phyloP scores from a whole-genome alignment of 371 early-diverging fungal species.

The Haplosporangium sp. region DNA sequence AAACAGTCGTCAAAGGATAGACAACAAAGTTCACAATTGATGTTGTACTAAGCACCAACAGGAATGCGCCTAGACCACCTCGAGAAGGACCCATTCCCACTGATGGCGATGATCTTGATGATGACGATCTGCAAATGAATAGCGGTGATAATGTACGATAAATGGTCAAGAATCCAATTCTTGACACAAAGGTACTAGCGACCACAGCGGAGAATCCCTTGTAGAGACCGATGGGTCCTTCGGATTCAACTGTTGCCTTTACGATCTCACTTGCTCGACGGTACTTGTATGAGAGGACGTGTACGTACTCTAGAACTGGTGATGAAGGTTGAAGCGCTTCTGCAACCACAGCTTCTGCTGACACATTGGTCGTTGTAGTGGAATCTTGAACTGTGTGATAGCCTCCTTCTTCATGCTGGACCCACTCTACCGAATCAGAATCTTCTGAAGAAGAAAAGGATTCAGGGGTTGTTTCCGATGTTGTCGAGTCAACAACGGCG shows the following conservation, averaged over 20 bases:
- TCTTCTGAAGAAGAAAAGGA: not conserved
- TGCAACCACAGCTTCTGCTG: not conserved
- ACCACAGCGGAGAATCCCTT: constrained; percentile 33
- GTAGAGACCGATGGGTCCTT: constrained; percentile 32
- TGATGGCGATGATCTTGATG: too few relatives aligned
- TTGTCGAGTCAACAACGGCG: too few relatives aligned
- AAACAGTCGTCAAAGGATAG: constrained; percentile 30
- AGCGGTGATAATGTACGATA: constrained; percentile 14
- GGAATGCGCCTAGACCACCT: constrained; percentile 9
- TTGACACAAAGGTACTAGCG: constrained; percentile 22
- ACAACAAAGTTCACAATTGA: constrained; percentile 16
- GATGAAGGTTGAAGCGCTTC: not conserved
- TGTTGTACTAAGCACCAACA: constrained; percentile 9
- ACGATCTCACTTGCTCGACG: constrained; percentile 5
- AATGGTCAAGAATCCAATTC: constrained; percentile 30
- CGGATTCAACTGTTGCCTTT: constrained; percentile 3
- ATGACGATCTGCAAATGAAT: not conserved
- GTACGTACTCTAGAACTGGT: constrained; percentile 1
- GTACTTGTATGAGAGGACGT: constrained; percentile 34
- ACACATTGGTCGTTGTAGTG: too few relatives aligned
- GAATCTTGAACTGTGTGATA: not conserved
- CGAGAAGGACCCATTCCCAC: not conserved
- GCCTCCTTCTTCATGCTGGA: constrained; percentile 10
- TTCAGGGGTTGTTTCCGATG: not conserved
- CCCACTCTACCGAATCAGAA: constrained; percentile 26